Evolutionary conservation across 2,329 filamentous ascomycete genomes (phyloP).

Genomic region (Nigrograna mackinnonii): DNA sequence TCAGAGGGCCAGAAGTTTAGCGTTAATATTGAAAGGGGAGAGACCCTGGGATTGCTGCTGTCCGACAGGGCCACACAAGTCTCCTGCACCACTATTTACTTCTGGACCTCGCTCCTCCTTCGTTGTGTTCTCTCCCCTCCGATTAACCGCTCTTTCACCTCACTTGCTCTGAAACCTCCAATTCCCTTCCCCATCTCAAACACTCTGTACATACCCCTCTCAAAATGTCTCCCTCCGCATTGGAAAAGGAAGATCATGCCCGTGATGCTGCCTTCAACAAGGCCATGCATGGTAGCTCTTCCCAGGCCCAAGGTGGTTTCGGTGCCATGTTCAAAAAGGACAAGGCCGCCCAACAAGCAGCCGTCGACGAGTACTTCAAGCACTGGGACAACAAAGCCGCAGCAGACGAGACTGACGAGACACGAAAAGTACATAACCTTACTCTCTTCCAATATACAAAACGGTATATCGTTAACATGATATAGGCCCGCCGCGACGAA

Average conservation of each 20-base stretch:
- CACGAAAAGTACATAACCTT: slow-evolving; percentile 67
- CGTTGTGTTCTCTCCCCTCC: neutral
- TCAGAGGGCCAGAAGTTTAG: too few relatives aligned
- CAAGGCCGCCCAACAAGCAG: slow-evolving; percentile 74
- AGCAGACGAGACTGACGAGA: slow-evolving; percentile 79
- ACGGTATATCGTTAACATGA: slow-evolving; percentile 21
- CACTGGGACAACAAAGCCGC: slow-evolving; percentile 88
- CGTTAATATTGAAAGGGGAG: too few relatives aligned
- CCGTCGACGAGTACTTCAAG: slow-evolving; percentile 92
- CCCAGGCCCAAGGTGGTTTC: slow-evolving; percentile 72
- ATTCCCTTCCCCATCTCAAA: neutral
- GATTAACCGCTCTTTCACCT: slow-evolving; percentile 7
- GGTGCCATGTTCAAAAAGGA: slow-evolving; percentile 87
- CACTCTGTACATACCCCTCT: slow-evolving; percentile 8
- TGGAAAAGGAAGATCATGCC: slow-evolving; percentile 81
- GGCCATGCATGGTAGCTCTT: slow-evolving; percentile 78
- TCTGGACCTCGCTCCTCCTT: slow-evolving; percentile 2
- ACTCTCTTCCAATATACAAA: slow-evolving; percentile 1
- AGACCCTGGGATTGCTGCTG: too few relatives aligned
- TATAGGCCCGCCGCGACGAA: slow-evolving; percentile 77
- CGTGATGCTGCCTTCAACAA: slow-evolving; percentile 92
- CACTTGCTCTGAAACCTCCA: too few relatives aligned
- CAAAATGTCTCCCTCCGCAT: slow-evolving; percentile 58
- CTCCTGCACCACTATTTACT: slow-evolving; percentile 8
- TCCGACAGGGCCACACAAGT: too few relatives aligned